Evolutionary conservation across 2,329 filamentous ascomycete species (phyloP).

Genomic region (Pseudopyricularia javanii): DNA sequence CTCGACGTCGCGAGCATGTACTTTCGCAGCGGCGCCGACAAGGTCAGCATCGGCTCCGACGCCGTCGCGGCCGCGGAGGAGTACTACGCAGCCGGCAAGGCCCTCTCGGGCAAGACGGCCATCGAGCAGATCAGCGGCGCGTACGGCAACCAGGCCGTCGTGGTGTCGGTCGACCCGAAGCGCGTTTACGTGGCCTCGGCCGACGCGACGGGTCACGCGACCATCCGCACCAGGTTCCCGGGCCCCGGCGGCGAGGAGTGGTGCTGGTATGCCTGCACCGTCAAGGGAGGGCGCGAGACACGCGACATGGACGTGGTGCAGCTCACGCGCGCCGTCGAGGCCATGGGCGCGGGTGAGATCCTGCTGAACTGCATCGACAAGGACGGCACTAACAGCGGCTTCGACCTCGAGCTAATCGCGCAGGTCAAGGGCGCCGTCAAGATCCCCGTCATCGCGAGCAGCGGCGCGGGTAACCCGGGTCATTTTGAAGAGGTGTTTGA

Average conservation of each 20-base stretch:
- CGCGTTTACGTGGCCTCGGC: conserved; percentile 70
- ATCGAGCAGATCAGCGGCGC: conserved; percentile 91
- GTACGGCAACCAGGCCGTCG: conserved; percentile 94
- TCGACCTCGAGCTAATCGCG: conserved; percentile 81
- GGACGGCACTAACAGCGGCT: conserved; percentile 88
- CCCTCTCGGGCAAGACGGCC: conserved; percentile 68
- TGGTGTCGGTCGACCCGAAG: conserved; percentile 89
- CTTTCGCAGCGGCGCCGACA: conserved; percentile 94
- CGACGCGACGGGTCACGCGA: conserved; percentile 60
- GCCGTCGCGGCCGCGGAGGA: conserved; percentile 87
- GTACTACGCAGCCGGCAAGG: conserved; percentile 61
- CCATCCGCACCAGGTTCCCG: conserved; percentile 54
- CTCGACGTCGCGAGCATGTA: conserved; percentile 93
- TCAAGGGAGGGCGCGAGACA: conserved; percentile 90
- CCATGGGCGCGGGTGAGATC: conserved; percentile 91
- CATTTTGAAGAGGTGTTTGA: conserved; percentile 90
- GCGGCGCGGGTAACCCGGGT: conserved; percentile 73
- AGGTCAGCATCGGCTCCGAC: conserved; percentile 92
- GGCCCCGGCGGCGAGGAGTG: conserved; percentile 67
- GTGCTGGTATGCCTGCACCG: conserved; percentile 97
- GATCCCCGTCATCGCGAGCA: conserved; percentile 92
- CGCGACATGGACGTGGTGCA: conserved; percentile 87
- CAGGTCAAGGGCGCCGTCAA: conserved; percentile 78
- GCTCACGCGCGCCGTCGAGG: conserved; percentile 78
- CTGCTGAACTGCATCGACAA: conserved; percentile 96